A percentile compares a stretch with the other conserved stretches of the same genome.
Evolutionary conservation across 805 yeast species (phyloP).

Genomic region (Saturnispora gosingensis): DNA sequence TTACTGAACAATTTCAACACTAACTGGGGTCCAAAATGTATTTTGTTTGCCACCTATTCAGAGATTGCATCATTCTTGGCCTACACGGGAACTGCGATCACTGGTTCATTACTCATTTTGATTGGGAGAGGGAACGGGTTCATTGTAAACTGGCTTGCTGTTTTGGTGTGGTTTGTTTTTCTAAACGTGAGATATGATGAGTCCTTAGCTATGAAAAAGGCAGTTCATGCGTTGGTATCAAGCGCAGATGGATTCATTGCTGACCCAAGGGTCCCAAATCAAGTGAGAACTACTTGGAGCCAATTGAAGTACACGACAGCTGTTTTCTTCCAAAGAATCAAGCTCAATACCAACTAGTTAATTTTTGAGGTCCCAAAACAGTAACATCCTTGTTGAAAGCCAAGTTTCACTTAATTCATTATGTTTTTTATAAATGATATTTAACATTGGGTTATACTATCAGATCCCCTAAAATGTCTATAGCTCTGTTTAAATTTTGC

Average conservation of each 20-base stretch:
- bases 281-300: conserved; percentile 38
- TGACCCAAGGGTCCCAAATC: conserved; percentile 42
- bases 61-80: conserved; percentile 31
- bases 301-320: conserved; percentile 28
- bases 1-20: conserved; percentile 37
- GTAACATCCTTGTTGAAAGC: not conserved
- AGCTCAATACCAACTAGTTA: not conserved
- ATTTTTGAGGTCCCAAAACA: not conserved
- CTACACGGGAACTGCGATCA: conserved; percentile 30
- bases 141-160: conserved; percentile 40
- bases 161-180: conserved; percentile 49
- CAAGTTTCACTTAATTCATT: not conserved
- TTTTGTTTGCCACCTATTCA: conserved; percentile 49
- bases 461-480: too few relatives aligned
- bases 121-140: conserved; percentile 12
- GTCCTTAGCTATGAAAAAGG: conserved; percentile 57
- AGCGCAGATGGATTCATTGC: conserved; percentile 37
- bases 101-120: conserved; percentile 9
- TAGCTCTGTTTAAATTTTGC: too few relatives aligned
- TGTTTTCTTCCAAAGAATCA: not conserved
- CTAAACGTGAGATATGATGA: conserved; percentile 71
- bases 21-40: conserved; percentile 47
- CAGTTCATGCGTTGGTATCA: conserved; percentile 7
- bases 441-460: not conserved
- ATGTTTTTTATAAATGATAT: not conserved